phyloP scores from a whole-genome alignment of 2,329 filamentous ascomycete genomes.

The Fusarium humuli region DNA sequence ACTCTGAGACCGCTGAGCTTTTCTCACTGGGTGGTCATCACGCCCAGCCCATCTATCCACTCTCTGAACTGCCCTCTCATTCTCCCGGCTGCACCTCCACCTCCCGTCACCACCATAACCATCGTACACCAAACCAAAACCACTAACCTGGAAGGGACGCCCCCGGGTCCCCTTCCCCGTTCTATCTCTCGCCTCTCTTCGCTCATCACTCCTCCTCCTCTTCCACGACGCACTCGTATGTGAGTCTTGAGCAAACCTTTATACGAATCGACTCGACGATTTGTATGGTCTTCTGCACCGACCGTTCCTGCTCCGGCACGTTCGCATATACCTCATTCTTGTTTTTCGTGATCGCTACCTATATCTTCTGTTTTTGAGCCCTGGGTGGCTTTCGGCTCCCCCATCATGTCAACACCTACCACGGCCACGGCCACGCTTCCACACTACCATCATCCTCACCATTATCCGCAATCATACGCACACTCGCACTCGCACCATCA shows the following conservation, averaged over 20 bases:
- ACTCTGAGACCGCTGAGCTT: conserved; percentile 21
- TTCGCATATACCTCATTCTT: conserved; percentile 13
- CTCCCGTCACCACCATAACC: conserved; percentile 36
- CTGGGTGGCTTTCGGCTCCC: conserved; percentile 44
- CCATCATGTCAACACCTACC: conserved; percentile 82
- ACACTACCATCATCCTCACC: conserved; percentile 74
- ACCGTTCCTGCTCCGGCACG: conserved; percentile 30
- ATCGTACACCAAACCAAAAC: conserved; percentile 38
- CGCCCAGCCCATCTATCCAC: conserved; percentile 8
- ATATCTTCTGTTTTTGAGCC: conserved; percentile 27
- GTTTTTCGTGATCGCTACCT: conserved; percentile 28
- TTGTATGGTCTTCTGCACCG: conserved; percentile 34
- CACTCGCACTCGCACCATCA: conserved; percentile 54
- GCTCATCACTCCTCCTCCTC: conserved; percentile 38
- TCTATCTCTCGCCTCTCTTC: conserved; percentile 42
- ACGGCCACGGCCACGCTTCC: conserved; percentile 79
- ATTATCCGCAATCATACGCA: conserved; percentile 66
- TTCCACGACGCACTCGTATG: conserved; percentile 19
- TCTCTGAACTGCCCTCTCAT: conserved; percentile 7
- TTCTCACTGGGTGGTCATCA: conserved; percentile 8
- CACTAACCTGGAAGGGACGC: conserved; percentile 29
- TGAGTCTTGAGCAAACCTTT: conserved; percentile 17
- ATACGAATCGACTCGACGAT: conserved; percentile 35
- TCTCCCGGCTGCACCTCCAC: conserved; percentile 7
- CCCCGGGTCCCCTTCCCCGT: conserved; percentile 35